phyloP scores from a whole-genome alignment of 2,329 filamentous ascomycete genomes.

The Pseudogymnoascus sp. region DNA sequence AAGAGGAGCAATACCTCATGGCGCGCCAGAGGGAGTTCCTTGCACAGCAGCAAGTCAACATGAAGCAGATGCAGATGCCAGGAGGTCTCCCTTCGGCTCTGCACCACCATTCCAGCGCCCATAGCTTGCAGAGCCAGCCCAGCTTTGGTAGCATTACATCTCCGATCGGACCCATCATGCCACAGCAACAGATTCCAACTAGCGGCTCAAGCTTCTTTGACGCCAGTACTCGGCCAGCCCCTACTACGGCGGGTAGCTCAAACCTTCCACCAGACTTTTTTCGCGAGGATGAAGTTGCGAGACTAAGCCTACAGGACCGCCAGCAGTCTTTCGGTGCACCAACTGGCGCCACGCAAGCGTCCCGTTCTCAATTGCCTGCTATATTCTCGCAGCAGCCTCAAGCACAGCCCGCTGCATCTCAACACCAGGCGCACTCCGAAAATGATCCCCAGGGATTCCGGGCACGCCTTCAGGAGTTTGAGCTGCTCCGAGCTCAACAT shows the following conservation, averaged over 20 bases:
- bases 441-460: conserved; percentile 53
- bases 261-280: conserved; percentile 44
- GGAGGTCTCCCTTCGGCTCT: conserved; percentile 46
- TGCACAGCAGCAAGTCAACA: conserved; percentile 74
- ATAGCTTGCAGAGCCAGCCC: conserved; percentile 93
- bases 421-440: conserved; percentile 48
- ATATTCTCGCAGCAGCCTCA: conserved; percentile 23
- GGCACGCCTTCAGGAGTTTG: conserved; percentile 69
- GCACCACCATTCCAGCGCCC: conserved; percentile 89
- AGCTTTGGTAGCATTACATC: conserved; percentile 93
- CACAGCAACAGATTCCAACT: conserved; percentile 47
- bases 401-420: conserved; percentile 47
- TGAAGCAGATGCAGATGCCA: conserved; percentile 62
- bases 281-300: conserved; percentile 67
- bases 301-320: conserved; percentile 46
- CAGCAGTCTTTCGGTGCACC: conserved; percentile 17
- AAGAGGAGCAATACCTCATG: conserved; percentile 96
- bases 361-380: conserved; percentile 24
- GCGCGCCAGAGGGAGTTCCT: conserved; percentile 91
- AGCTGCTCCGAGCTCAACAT: conserved; percentile 65
- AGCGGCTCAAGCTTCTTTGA: conserved; percentile 65
- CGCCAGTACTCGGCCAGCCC: conserved; percentile 33
- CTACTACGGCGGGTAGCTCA: conserved; percentile 33
- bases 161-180: conserved; percentile 55
- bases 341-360: conserved; percentile 16